phyloP scores from a whole-genome alignment of 2,329 filamentous ascomycete genomes.

The Colletotrichum brevisporum region DNA sequence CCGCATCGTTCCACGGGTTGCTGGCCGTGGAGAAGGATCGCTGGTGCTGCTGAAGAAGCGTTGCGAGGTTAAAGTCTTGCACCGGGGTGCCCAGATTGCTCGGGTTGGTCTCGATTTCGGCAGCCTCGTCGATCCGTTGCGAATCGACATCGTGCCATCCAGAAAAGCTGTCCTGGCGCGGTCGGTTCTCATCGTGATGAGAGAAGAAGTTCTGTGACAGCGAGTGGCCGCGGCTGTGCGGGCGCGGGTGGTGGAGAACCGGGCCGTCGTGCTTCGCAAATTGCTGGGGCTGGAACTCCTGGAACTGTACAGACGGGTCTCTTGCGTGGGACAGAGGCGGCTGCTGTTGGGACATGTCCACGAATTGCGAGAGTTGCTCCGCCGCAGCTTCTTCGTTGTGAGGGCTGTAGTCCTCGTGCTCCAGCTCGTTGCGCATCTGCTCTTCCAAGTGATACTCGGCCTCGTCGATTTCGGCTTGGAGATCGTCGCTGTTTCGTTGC shows the following conservation, averaged over 20 bases:
- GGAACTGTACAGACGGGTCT: constrained; percentile 64
- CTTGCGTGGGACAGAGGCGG: constrained; percentile 53
- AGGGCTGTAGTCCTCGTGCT: constrained; percentile 83
- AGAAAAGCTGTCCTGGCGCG: constrained; percentile 50
- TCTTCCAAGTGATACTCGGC: constrained; percentile 89
- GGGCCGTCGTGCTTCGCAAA: constrained; percentile 70
- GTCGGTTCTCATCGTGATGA: constrained; percentile 64
- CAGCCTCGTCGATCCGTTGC: constrained; percentile 65
- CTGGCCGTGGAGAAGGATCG: constrained; percentile 69
- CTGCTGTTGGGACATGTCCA: constrained; percentile 29
- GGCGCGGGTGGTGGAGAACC: constrained; percentile 78
- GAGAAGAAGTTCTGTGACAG: constrained; percentile 76
- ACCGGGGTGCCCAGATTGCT: constrained; percentile 79
- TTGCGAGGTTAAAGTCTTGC: constrained; percentile 62
- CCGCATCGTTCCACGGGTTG: constrained; percentile 74
- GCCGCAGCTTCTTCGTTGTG: constrained; percentile 60
- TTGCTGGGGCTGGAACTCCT: constrained; percentile 54
- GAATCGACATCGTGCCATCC: constrained; percentile 57
- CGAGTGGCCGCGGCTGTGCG: constrained; percentile 81
- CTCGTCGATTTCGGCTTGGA: constrained; percentile 88
- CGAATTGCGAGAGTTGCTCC: constrained; percentile 15
- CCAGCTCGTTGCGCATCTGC: constrained; percentile 82
- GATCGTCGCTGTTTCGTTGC: constrained; percentile 71
- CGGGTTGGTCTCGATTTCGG: constrained; percentile 81
- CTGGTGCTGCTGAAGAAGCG: constrained; percentile 62